phyloP scores from a whole-genome alignment of 768 basidiomycete genomes.

The Saitozyma podzolica region DNA sequence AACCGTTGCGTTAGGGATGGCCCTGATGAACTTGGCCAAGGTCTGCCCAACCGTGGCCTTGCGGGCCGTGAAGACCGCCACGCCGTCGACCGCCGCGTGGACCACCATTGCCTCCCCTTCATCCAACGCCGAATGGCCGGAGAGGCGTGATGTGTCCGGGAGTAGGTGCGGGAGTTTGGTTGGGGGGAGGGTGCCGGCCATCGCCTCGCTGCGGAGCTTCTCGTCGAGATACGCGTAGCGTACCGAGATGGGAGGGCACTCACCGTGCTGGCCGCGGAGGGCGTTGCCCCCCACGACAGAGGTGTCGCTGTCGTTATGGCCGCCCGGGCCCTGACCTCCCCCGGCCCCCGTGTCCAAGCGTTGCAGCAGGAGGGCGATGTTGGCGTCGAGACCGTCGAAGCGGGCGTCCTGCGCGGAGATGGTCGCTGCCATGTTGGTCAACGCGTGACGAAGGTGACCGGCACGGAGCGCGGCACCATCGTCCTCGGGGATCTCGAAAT shows the following conservation, averaged over 20 bases:
- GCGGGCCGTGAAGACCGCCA: neutral
- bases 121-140: neutral
- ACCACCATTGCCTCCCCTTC: neutral
- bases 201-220: constrained; percentile 1
- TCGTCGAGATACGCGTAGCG: constrained; percentile 1
- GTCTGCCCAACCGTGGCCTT: neutral
- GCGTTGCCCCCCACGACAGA: neutral
- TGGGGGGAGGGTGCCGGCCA: constrained; percentile 1
- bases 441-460: no score
- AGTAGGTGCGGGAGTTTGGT: neutral
- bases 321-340: no score
- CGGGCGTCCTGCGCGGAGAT: no score
- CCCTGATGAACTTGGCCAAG: neutral
- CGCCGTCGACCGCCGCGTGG: neutral
- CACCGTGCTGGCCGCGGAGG: constrained; percentile 3
- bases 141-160: neutral
- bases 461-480: no score
- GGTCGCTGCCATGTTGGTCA: no score
- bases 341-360: no score
- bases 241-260: constrained; percentile 1
- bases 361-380: no score
- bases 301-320: no score
- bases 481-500: neutral
- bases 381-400: no score
- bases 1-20: constrained; percentile 1